These are phyloP conservation scores for Sicyos edulis DNA, from an alignment of 306 rosid genomes.

Conservation along the genomic window DNA sequence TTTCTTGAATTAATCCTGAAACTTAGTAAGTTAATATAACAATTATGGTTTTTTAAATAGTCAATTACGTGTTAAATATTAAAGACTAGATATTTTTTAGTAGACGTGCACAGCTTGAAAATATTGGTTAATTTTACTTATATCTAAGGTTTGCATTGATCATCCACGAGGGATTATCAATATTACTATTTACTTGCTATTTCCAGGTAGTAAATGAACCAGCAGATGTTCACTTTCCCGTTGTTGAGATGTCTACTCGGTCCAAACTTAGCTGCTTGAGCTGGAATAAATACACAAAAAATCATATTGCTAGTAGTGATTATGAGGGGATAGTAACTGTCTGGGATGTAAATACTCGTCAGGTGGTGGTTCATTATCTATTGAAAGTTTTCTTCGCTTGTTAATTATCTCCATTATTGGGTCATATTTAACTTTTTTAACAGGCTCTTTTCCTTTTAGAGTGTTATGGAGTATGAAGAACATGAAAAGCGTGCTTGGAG, in stretches of 20 bases:
- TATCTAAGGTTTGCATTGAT: constrained; percentile 1
- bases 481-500: constrained; percentile 98
- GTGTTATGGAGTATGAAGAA: constrained; percentile 80
- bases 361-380: constrained; percentile 41
- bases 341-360: constrained; percentile 88
- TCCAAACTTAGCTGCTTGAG: constrained; percentile 90
- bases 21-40: background rate
- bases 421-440: constrained; percentile 19
- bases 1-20: too few species aligned
- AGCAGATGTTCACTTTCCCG: constrained; percentile 66
- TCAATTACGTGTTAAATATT: background rate
- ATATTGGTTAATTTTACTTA: background rate
- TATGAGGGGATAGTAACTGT: constrained; percentile 81
- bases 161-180: background rate
- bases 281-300: constrained; percentile 79
- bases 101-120: background rate
- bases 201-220: constrained; percentile 59
- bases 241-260: constrained; percentile 81
- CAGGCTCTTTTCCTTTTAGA: constrained; percentile 9
- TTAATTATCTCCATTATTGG: constrained; percentile 7
- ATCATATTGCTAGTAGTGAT: constrained; percentile 89
- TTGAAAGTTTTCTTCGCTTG: constrained; percentile 13
- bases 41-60: too few species aligned
- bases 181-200: background rate
- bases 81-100: background rate